A percentile compares a stretch with the other conserved stretches of the same genome.
phyloP scores from a whole-genome alignment of 768 basidiomycete species.

The Tremella mesenterica region DNA sequence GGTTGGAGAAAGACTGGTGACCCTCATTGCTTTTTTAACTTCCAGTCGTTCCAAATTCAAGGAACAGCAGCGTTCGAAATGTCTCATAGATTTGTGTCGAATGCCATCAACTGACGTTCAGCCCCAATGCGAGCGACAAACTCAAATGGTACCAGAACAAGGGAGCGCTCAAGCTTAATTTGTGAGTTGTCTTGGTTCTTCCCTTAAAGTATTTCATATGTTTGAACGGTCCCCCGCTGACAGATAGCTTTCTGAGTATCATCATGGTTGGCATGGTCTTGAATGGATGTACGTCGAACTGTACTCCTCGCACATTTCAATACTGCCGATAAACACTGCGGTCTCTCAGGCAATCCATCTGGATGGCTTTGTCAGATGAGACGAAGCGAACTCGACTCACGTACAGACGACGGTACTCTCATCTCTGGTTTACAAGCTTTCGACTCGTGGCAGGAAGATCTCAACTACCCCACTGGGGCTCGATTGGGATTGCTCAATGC shows the following conservation, averaged over 20 bases:
- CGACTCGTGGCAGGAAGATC: conserved; percentile 42
- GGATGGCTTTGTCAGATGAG: background rate
- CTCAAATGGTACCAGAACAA: conserved; percentile 43
- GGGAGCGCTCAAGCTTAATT: conserved; percentile 45
- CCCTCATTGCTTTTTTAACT: too few species aligned
- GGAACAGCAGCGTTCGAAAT: too few species aligned
- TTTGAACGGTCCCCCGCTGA: too few species aligned
- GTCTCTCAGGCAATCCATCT: background rate
- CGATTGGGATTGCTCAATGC: conserved; percentile 44
- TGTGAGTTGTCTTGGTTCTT: conserved; percentile 23
- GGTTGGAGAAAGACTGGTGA: too few species aligned
- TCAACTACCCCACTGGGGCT: conserved; percentile 36
- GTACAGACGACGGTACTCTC: conserved; percentile 41
- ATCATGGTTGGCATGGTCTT: conserved; percentile 45
- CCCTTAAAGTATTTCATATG: background rate
- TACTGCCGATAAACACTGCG: too few species aligned
- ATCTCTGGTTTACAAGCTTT: conserved; percentile 44
- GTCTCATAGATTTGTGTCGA: too few species aligned
- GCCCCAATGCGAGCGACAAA: conserved; percentile 42
- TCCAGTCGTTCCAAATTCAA: too few species aligned
- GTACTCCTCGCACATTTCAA: too few species aligned
- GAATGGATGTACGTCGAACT: conserved; percentile 41
- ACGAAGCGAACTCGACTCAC: too few species aligned
- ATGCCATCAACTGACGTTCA: too few species aligned
- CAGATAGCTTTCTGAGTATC: conserved; percentile 44